Percentiles rank a stretch among this genome's conserved stretches.
These are phyloP conservation scores for Penicillium manginii DNA, from an alignment of 495 filamentous ascomycete species.

Conservation along the genomic window DNA sequence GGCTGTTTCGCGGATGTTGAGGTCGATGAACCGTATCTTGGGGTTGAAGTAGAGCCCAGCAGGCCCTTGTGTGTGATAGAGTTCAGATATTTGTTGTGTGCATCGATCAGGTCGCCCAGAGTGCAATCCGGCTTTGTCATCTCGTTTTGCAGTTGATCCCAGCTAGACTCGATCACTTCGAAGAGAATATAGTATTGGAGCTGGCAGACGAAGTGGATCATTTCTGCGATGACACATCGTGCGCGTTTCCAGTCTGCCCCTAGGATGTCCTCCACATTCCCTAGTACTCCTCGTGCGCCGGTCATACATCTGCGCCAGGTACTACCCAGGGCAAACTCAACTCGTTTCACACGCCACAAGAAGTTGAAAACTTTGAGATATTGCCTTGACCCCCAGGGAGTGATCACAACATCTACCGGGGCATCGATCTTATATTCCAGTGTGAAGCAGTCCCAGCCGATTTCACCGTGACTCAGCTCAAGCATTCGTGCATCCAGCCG, in stretches of 20 bases:
- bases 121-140: slow-evolving; percentile 83
- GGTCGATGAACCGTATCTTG: slow-evolving; percentile 41
- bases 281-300: slow-evolving; percentile 88
- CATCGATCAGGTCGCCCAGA: slow-evolving; percentile 90
- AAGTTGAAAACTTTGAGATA: slow-evolving; percentile 99
- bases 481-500: slow-evolving; percentile 96
- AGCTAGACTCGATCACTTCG: slow-evolving; percentile 94
- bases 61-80: slow-evolving; percentile 96
- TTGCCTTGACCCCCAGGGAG: slow-evolving; percentile 89
- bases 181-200: slow-evolving; percentile 99
- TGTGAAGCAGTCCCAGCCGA: slow-evolving; percentile 99
- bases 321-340: slow-evolving; percentile 88
- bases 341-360: slow-evolving; percentile 96
- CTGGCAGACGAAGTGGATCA: slow-evolving; percentile 98
- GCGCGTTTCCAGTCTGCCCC: slow-evolving; percentile 87
- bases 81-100: slow-evolving; percentile 88
- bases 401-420: slow-evolving; percentile 96
- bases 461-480: slow-evolving; percentile 92
- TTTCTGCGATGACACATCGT: slow-evolving; percentile 86
- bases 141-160: slow-evolving; percentile 82
- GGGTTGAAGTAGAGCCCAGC: slow-evolving; percentile 66
- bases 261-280: slow-evolving; percentile 73
- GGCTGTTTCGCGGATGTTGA: slow-evolving; percentile 54
- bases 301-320: slow-evolving; percentile 98
- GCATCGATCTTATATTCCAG: slow-evolving; percentile 98